These are phyloP conservation scores for Botrytis paeoniae DNA, from an alignment of 2,329 filamentous ascomycete species.

Conservation along the genomic window DNA sequence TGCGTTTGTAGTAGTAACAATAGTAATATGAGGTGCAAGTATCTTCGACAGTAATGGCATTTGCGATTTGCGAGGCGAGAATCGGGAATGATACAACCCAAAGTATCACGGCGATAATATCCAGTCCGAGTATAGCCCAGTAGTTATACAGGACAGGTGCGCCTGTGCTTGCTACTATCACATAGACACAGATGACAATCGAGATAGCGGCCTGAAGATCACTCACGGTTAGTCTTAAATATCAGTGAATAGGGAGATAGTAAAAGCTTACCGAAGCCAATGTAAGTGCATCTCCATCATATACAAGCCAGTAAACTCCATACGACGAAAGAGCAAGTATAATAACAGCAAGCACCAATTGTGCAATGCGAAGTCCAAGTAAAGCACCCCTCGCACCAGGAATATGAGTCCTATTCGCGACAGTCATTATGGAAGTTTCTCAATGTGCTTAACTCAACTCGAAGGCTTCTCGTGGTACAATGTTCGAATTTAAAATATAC, in stretches of 20 bases:
- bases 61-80: conserved; percentile 7
- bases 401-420: not conserved
- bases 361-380: conserved; percentile 8
- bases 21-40: not conserved
- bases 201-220: not conserved
- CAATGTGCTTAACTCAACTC: no score
- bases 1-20: conserved; percentile 13
- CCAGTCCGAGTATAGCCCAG: conserved; percentile 16
- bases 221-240: not conserved
- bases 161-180: not conserved
- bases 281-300: conserved; percentile 6
- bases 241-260: not conserved
- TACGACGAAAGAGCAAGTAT: conserved; percentile 10
- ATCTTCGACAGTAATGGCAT: not conserved
- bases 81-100: conserved; percentile 7
- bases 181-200: conserved; percentile 9
- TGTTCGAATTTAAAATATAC: not conserved
- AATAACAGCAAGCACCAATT: conserved; percentile 3
- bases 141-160: conserved; percentile 11
- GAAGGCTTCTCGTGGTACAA: not conserved
- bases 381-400: not conserved
- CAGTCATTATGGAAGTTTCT: not conserved
- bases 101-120: conserved; percentile 2
- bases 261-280: conserved; percentile 6
- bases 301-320: conserved; percentile 1